Percentiles rank a stretch among this genome's conserved stretches.
These are phyloP conservation scores for Syzygium grande DNA, from an alignment of 345 rosid species.

Conservation along the genomic window DNA sequence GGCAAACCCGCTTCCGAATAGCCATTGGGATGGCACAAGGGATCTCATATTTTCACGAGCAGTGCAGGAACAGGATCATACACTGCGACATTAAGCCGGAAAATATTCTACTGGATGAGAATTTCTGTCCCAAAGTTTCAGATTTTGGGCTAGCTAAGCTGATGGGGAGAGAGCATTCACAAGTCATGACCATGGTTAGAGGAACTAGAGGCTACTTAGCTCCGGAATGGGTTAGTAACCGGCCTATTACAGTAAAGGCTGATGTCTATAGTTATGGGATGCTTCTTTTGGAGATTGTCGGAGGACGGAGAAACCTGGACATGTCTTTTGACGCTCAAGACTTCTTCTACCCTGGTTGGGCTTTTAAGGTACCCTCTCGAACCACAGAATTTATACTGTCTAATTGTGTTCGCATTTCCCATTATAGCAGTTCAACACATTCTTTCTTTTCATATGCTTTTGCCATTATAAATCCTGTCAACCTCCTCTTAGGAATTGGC, in stretches of 20 bases:
- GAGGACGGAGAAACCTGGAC: conserved; percentile 75
- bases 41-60: conserved; percentile 70
- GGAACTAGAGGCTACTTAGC: conserved; percentile 78
- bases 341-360: conserved; percentile 89
- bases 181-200: conserved; percentile 66
- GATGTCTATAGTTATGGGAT: conserved; percentile 84
- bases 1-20: conserved; percentile 54
- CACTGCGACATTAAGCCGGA: conserved; percentile 74
- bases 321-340: conserved; percentile 43
- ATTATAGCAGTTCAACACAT: background rate
- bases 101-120: conserved; percentile 52
- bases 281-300: conserved; percentile 69
- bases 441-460: background rate
- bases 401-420: background rate
- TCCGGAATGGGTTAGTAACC: conserved; percentile 71
- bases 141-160: conserved; percentile 73
- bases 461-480: background rate
- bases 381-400: background rate
- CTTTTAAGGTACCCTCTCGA: conserved; percentile 48
- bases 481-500: conserved; percentile 29
- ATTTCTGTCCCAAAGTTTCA: conserved; percentile 57
- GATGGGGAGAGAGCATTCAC: conserved; percentile 68
- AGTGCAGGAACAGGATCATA: conserved; percentile 58
- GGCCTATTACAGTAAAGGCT: conserved; percentile 69
- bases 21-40: conserved; percentile 64